A percentile compares a stretch with the other conserved stretches of the same genome.
These are phyloP conservation scores for Schizophyllum amplum DNA, from an alignment of 1,284 basidiomycete genomes.

Conservation along the genomic window DNA sequence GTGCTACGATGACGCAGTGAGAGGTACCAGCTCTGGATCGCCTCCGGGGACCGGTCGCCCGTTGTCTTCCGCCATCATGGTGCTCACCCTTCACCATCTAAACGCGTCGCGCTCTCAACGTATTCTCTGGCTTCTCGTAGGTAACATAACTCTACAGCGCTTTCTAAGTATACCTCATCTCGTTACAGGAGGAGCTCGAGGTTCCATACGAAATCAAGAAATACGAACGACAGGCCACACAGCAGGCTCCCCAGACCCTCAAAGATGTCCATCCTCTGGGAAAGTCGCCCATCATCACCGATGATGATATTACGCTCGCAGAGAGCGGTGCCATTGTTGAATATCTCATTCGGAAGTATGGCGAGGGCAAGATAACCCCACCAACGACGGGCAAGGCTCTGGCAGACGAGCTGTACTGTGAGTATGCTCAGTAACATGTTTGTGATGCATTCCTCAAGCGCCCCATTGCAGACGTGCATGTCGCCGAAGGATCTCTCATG, in stretches of 20 bases:
- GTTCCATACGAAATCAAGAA: constrained; percentile 40
- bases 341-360: constrained; percentile 38
- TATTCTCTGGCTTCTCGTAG: constrained; percentile 46
- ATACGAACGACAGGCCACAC: constrained; percentile 31
- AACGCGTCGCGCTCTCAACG: constrained; percentile 45
- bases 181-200: constrained; percentile 38
- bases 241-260: constrained; percentile 32
- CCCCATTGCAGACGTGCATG: constrained; percentile 26
- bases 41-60: too few species aligned
- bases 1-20: neutral
- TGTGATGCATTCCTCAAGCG: neutral
- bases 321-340: constrained; percentile 46
- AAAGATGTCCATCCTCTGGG: constrained; percentile 34
- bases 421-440: constrained; percentile 8
- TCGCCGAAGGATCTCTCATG: constrained; percentile 33
- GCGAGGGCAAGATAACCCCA: constrained; percentile 26
- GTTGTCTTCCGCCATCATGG: constrained; percentile 1
- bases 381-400: constrained; percentile 25
- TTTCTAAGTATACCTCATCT: neutral
- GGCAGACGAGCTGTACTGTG: constrained; percentile 34
- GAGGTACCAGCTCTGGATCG: neutral
- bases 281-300: constrained; percentile 40
- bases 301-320: constrained; percentile 32
- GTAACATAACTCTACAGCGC: neutral
- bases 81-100: constrained; percentile 39